Evolutionary conservation across 202 grass and related monocot species (phyloP), one percentile per base, ranked within the genome.

Genomic region (Zoysia matrella): DNA sequence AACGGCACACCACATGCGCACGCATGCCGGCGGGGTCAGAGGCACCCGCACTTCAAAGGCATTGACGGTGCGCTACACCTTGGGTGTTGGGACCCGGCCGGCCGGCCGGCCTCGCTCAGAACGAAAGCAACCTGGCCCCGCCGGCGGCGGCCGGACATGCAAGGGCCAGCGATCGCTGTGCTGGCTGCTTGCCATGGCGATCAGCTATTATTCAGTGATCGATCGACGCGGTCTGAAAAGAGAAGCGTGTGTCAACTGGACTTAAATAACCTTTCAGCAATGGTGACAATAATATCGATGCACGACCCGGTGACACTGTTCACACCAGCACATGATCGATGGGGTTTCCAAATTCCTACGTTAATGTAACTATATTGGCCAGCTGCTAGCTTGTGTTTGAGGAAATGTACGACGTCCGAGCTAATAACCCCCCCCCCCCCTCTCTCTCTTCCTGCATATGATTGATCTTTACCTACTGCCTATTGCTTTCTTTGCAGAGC

Each of bases 321-420:
- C 86, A 70, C 85, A 82, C 7, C 8, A 51, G 60, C 30, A 42
- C 18, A 15, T 6, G 51, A 13, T 11, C 4, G 77, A 13, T 22
- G 50, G 45, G 75, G 85, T 88, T 87, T 72, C 82, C 48, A 57
- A 8, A n/a, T 73, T 85, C 72, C 72, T 89, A 89, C 77, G 87
- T 47, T 58, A 85, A 36, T 36, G 83, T 60, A 74, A 18, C 84
- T 54, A 14, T 18, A 58, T 7, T 58, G 56, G 56, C 56, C 30
- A 36, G 30, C 30, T 36, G 30, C 76, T 89, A 77, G 77, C 87
- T 89, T 89, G 82, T 77, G 72, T 76, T 61, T 7, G 77, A 52
- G 87, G 87, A 85, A 89, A 89, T 52, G 77, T 76, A 58, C 70
- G 82, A 85, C 87, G 61, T 51, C 41, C 82, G 71, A 89, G 77